phyloP scores from a whole-genome alignment of 495 filamentous ascomycete species.

The Parathielavia hyrcaniae region DNA sequence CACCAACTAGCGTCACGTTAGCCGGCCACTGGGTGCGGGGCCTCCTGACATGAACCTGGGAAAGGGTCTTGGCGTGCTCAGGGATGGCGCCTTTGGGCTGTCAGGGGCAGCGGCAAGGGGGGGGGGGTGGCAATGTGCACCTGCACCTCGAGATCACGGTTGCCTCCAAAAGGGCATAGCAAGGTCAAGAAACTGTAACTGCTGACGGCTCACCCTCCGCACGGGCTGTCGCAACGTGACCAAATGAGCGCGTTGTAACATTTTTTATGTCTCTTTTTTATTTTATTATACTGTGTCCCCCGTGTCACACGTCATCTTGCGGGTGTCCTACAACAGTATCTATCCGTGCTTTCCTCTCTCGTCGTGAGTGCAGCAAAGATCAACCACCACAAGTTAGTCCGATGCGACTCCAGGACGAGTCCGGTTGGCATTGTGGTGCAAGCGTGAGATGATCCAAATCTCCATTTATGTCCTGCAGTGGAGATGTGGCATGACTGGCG shows the following conservation, averaged over 20 bases:
- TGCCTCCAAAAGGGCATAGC: not conserved
- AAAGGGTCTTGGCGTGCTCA: conserved; percentile 8
- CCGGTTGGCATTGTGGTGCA: conserved; percentile 1
- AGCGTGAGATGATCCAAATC: conserved; percentile 20
- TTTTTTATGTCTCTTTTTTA: not conserved
- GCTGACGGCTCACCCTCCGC: conserved; percentile 1
- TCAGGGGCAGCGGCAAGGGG: not conserved
- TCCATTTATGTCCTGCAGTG: not conserved
- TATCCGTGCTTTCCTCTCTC: not conserved
- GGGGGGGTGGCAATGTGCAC: not conserved
- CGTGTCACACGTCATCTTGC: not conserved
- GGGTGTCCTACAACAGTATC: too few species aligned
- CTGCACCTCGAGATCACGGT: conserved; percentile 10
- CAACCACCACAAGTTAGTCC: not conserved
- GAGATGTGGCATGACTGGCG: not conserved
- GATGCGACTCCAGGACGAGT: not conserved
- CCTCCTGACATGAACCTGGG: conserved; percentile 10
- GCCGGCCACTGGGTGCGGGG: not conserved
- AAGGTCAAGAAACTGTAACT: not conserved
- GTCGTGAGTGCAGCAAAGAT: not conserved
- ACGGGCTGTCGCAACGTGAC: conserved; percentile 13
- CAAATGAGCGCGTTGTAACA: not conserved
- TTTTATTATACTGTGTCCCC: not conserved
- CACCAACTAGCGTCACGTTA: conserved; percentile 14
- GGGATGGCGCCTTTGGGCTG: conserved; percentile 13